Percentiles rank a stretch among this genome's conserved stretches.
Evolutionary conservation across 2,329 filamentous ascomycete species (phyloP).

Genomic region (Calonectria multiphialidica): DNA sequence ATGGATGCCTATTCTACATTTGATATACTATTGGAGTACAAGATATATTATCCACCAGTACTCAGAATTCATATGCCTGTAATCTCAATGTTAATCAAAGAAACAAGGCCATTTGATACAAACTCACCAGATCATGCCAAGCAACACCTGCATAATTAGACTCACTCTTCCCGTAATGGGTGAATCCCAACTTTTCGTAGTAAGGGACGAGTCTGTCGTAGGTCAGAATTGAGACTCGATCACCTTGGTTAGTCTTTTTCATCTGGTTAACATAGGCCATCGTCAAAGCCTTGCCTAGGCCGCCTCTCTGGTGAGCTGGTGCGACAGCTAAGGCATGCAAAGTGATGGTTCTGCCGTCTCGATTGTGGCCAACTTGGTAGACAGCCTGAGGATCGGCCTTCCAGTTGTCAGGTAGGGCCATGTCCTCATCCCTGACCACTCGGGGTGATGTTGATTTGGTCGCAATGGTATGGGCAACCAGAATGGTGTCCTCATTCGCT

Average conservation of each 20-base stretch:
- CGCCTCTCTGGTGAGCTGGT: conserved; percentile 39
- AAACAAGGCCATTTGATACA: background rate
- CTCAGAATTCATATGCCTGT: conserved; percentile 15
- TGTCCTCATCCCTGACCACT: conserved; percentile 42
- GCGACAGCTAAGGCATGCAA: conserved; percentile 45
- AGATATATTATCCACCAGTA: background rate
- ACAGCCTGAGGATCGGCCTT: conserved; percentile 30
- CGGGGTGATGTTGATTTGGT: conserved; percentile 37
- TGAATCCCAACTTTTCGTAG: conserved; percentile 47
- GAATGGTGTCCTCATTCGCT: conserved; percentile 18
- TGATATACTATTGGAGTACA: too few species aligned
- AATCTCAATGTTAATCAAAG: background rate
- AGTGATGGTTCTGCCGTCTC: conserved; percentile 42
- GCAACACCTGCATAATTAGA: conserved; percentile 45
- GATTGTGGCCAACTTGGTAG: conserved; percentile 37
- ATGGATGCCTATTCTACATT: too few species aligned
- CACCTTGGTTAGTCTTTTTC: conserved; percentile 26
- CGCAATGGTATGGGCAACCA: conserved; percentile 45
- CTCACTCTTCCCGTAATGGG: conserved; percentile 46
- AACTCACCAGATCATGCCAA: conserved; percentile 47
- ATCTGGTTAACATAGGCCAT: conserved; percentile 37
- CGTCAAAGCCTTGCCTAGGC: conserved; percentile 44
- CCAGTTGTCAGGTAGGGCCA: conserved; percentile 43
- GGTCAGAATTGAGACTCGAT: conserved; percentile 46
- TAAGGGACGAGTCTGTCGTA: conserved; percentile 46